A percentile compares a stretch with the other conserved stretches of the same genome.
These are phyloP conservation scores for Curvularia spicifera DNA, from an alignment of 2,329 filamentous ascomycete genomes.

Conservation along the genomic window DNA sequence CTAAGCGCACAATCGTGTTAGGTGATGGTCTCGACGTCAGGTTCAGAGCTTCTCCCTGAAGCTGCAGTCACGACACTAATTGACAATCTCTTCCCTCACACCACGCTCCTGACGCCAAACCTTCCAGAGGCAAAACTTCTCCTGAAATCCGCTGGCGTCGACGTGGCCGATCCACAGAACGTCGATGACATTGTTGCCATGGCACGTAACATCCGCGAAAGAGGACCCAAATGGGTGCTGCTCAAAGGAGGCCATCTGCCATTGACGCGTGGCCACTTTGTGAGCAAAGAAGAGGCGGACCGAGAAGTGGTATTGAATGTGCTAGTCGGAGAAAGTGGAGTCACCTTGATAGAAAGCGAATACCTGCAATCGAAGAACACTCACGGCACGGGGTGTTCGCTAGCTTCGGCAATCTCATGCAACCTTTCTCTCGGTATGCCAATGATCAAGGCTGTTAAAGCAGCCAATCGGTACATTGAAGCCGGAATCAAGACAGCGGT, in stretches of 20 bases:
- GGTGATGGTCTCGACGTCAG: slow-evolving; percentile 94
- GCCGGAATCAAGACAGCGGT: slow-evolving; percentile 71
- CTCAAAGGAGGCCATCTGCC: slow-evolving; percentile 93
- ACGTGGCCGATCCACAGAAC: slow-evolving; percentile 57
- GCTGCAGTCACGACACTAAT: slow-evolving; percentile 68
- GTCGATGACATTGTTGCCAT: slow-evolving; percentile 72
- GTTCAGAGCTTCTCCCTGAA: slow-evolving; percentile 69
- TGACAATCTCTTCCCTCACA: slow-evolving; percentile 66
- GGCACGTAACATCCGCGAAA: slow-evolving; percentile 67
- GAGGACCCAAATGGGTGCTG: slow-evolving; percentile 81
- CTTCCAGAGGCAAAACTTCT: slow-evolving; percentile 75
- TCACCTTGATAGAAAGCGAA: slow-evolving; percentile 69
- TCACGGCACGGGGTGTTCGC: slow-evolving; percentile 92
- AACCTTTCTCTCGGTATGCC: slow-evolving; percentile 68
- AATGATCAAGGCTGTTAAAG: slow-evolving; percentile 66
- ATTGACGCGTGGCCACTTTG: slow-evolving; percentile 67
- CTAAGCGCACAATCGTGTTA: slow-evolving; percentile 8
- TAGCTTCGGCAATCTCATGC: slow-evolving; percentile 84
- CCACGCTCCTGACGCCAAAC: slow-evolving; percentile 77
- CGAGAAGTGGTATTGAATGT: slow-evolving; percentile 76
- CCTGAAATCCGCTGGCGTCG: slow-evolving; percentile 60
- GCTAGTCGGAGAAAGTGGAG: slow-evolving; percentile 67
- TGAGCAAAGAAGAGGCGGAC: slow-evolving; percentile 65
- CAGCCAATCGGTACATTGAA: slow-evolving; percentile 74
- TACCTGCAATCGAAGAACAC: slow-evolving; percentile 81